Evolutionary conservation across 345 rosid genomes (phyloP), one percentile per base, ranked within the genome.

Genomic region (Hypericum perforatum): DNA sequence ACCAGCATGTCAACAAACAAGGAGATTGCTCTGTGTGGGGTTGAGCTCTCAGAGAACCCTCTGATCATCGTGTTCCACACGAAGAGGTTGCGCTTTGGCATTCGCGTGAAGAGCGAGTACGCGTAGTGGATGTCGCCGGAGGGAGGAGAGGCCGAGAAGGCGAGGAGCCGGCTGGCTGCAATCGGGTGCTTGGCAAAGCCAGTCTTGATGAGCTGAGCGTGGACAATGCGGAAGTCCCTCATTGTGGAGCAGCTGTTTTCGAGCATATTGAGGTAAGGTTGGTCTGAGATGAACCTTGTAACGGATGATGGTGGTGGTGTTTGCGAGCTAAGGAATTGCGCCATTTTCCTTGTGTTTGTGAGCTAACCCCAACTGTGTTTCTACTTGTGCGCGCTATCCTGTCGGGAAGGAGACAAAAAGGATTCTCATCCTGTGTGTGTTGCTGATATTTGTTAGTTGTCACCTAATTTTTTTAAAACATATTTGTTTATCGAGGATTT

Each of bases 21-120:
- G 45, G 65, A 66, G 49, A 90, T 57, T 5, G 94, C 78, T 36
- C 32, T 47, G 43, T 78, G 73, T 2, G 95, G 89, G 11, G 41
- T 32, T 2, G 82, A 77, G 76, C 91, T 84, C n/a, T 59, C 69
- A 13, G 83, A 78, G 73, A 78, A 86, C 43, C 79, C 86, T 40
- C 95, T 70, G 56, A 90, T 77, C 43, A 89, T 73, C 45, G 78
- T 73, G 58, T 89, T 86, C 95, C 94, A 86, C 37, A 69, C 63
- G 56, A 84, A 86, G 16, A 68, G 71, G 45, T 78, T 84, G 45
- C 81, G 90, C 45, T 56, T 64, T 41, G 39, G 54, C 5, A 67
- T 74, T 46, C 70, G 80, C 5, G 70, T 45, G 55, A 86, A 90
- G 37, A 86, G 58, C 7, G 60, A 58, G 65, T 58, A 74, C 16